Evolutionary conservation across 129 eudicot species (phyloP), one percentile per base, ranked within the genome.

Genomic region (Arctium minus): DNA sequence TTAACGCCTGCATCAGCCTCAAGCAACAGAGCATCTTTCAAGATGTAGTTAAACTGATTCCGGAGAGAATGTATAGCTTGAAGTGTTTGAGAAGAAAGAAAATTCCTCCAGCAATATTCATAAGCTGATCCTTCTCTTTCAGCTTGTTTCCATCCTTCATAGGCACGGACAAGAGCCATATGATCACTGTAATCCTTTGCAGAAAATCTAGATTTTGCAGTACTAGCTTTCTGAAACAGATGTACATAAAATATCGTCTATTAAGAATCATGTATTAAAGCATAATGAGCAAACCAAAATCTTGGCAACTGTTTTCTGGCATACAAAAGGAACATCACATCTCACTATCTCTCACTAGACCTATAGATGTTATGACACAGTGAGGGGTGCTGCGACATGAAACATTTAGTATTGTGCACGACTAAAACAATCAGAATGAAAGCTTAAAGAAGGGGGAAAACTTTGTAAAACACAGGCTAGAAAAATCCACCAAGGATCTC

Each of bases 91-190:
- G 97, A 85, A 40, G 99, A 96, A 76, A 96, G 99, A 44, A 92
- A 93, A 84, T 96, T 92, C 87, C 97, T 92, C 99, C 99, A 96
- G 84, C 99, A 96, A 82, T 93, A 96, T 72, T 96, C 99, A 73
- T 96, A 96, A 3, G 97, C 92, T 9, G 97, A 89, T 79, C 98
- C 97, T 92, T 96, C 99, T 89, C 99, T 88, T 72, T 93, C 98
- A 33, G 99, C 99, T 88, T 93, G 94, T 88, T 93, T 96, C 99
- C 99, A 96, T 89, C 99, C 99, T 89, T 96, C 98, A 87, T 91
- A 96, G 70, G 99, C 99, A 88, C 99, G 99, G 27, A 96, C 98
- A 82, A 96, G 95, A 17, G 99, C 99, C 97, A 96, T 96, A 69
- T 96, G 99, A 80, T 96, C 99, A 81, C 99, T 96, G 81, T 96